A percentile compares a stretch with the other conserved stretches of the same genome.
Conservation (phyloP, 2,329 filamentous ascomycete genomes). For the Diaporthe humulicola region DNA sequence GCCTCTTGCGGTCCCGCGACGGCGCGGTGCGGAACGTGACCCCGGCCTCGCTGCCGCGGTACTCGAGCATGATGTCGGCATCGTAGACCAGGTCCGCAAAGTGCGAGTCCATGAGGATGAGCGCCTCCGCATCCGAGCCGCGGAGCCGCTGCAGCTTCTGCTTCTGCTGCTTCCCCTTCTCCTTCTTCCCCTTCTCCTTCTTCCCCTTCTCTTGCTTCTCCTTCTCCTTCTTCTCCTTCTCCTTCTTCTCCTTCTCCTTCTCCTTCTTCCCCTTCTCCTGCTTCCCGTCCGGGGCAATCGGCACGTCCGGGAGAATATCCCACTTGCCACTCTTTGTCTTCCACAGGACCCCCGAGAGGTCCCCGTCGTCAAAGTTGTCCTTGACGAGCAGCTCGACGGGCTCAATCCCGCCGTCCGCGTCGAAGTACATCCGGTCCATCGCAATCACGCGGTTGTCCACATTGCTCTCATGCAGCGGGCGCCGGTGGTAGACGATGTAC, state of each 20-base stretch:
- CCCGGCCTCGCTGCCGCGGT: neutral
- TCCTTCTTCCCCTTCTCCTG: too few relatives aligned
- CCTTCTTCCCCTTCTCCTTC: too few relatives aligned
- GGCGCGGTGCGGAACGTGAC: neutral
- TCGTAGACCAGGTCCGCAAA: slow-evolving; percentile 10
- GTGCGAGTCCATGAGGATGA: slow-evolving; percentile 8
- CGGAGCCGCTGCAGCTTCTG: neutral
- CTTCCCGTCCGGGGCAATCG: too few relatives aligned
- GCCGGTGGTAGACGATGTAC: slow-evolving; percentile 34
- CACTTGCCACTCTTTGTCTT: neutral
- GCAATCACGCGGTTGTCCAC: slow-evolving; percentile 22
- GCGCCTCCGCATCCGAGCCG: neutral
- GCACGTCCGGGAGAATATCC: neutral
- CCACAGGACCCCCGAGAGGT: neutral
- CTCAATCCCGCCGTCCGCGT: slow-evolving; percentile 25
- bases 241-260: too few relatives aligned
- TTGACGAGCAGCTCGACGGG: slow-evolving; percentile 2
- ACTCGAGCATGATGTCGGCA: neutral
- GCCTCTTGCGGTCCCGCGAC: neutral
- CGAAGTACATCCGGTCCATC: slow-evolving; percentile 31
- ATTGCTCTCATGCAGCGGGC: slow-evolving; percentile 4
- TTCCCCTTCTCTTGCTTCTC: too few relatives aligned
- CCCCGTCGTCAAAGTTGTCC: slow-evolving; percentile 17
- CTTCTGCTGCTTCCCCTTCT: neutral
- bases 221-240: too few relatives aligned